Conservation (phyloP, 2,329 filamentous ascomycete genomes). For the Clonostachys chloroleuca region DNA sequence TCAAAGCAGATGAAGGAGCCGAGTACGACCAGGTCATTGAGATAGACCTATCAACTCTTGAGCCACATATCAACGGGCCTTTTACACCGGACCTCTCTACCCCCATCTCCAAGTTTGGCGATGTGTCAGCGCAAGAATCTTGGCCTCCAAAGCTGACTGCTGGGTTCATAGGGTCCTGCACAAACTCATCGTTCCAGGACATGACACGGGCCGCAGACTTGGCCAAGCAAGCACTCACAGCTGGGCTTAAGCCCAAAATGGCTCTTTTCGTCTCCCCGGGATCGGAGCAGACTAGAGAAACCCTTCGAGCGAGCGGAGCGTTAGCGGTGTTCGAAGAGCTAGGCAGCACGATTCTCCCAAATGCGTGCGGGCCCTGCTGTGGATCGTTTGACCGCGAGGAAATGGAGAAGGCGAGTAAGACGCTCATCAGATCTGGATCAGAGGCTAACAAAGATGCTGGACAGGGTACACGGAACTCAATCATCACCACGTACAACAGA, state of each 20-base stretch:
- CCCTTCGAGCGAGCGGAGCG: constrained; percentile 64
- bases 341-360: constrained; percentile 69
- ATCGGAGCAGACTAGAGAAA: constrained; percentile 70
- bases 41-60: neutral
- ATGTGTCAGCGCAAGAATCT: neutral
- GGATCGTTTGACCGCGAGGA: constrained; percentile 71
- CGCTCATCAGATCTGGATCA: too few species aligned
- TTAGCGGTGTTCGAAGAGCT: constrained; percentile 72
- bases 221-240: constrained; percentile 65
- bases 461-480: constrained; percentile 59
- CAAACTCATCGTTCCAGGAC: neutral
- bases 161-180: neutral
- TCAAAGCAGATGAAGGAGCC: constrained; percentile 56
- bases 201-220: constrained; percentile 58
- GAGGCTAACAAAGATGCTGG: too few species aligned
- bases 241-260: constrained; percentile 70
- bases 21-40: neutral
- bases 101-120: neutral
- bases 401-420: constrained; percentile 61
- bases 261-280: constrained; percentile 73
- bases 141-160: constrained; percentile 34
- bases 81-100: neutral
- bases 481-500: constrained; percentile 78
- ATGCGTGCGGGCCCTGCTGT: constrained; percentile 66
- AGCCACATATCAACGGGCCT: neutral